phyloP scores from a whole-genome alignment of 331 rosid species.

The Arachis monticola region DNA sequence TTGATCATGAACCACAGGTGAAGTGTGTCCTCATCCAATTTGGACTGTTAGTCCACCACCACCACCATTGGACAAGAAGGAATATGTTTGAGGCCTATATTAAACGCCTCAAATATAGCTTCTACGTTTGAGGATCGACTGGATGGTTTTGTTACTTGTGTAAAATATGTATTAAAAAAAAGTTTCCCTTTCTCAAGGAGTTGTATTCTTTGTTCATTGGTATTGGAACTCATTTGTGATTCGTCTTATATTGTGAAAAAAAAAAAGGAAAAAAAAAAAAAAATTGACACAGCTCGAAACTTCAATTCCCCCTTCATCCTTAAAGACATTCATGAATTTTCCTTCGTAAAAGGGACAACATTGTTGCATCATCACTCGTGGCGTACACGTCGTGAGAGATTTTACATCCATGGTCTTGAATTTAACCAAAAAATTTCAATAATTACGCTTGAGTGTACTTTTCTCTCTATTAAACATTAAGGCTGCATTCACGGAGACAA shows the following conservation, averaged over 20 bases:
- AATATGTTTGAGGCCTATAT: slow-evolving; percentile 42
- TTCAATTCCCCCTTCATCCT: no score
- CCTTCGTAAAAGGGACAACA: neutral
- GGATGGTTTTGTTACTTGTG: slow-evolving; percentile 11
- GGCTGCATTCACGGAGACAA: no score
- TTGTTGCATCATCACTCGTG: neutral
- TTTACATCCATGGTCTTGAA: neutral
- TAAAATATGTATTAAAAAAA: slow-evolving; percentile 26
- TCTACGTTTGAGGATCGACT: slow-evolving; percentile 48
- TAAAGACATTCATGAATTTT: neutral
- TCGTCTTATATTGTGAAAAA: slow-evolving; percentile 39
- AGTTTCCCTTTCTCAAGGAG: neutral
- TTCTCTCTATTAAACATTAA: no score
- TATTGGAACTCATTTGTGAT: slow-evolving; percentile 41
- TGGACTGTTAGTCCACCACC: slow-evolving; percentile 28
- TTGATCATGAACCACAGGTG: slow-evolving; percentile 17
- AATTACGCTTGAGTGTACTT: neutral
- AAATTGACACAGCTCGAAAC: neutral
- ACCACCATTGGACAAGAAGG: slow-evolving; percentile 41
- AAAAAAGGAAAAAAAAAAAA: neutral
- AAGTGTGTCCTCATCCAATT: slow-evolving; percentile 19
- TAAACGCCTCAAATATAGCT: slow-evolving; percentile 34
- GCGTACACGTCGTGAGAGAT: neutral
- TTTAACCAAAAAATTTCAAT: neutral
- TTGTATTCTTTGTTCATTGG: slow-evolving; percentile 38